phyloP scores from a whole-genome alignment of 257 asterid genomes.

The Solanum dulcamara region DNA sequence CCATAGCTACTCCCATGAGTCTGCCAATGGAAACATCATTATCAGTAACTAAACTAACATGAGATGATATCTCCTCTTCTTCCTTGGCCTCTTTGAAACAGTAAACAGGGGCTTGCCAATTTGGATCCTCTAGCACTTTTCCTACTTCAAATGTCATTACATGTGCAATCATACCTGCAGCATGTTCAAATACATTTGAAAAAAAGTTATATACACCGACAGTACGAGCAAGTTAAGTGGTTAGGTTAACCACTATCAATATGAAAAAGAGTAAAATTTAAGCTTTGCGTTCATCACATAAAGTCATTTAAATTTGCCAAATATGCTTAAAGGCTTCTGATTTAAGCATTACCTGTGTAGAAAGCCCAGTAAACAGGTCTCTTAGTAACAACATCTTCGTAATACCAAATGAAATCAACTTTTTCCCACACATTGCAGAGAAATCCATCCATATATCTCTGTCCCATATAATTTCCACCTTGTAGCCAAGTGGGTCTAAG shows the following conservation, averaged over 20 bases:
- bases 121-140: constrained; percentile 50
- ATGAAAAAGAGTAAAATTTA: too few relatives aligned
- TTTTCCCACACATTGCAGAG: constrained; percentile 75
- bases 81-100: constrained; percentile 27
- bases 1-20: constrained; percentile 17
- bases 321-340: not conserved
- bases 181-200: not conserved
- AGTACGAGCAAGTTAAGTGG: too few relatives aligned
- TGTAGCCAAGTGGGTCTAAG: constrained; percentile 56
- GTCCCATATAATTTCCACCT: constrained; percentile 51
- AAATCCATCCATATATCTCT: constrained; percentile 44
- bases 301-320: not conserved
- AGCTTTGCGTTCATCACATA: not conserved
- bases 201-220: not conserved
- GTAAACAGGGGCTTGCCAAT: constrained; percentile 77
- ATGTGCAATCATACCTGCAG: constrained; percentile 46
- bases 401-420: constrained; percentile 53
- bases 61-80: not conserved
- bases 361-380: constrained; percentile 65
- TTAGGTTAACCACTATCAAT: too few relatives aligned
- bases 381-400: constrained; percentile 57
- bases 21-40: not conserved
- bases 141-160: constrained; percentile 85
- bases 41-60: not conserved
- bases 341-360: constrained; percentile 21